Evolutionary conservation across 805 yeast genomes (phyloP), one percentile per base, ranked within the genome.

Genomic region (Komagataella ulmi): DNA sequence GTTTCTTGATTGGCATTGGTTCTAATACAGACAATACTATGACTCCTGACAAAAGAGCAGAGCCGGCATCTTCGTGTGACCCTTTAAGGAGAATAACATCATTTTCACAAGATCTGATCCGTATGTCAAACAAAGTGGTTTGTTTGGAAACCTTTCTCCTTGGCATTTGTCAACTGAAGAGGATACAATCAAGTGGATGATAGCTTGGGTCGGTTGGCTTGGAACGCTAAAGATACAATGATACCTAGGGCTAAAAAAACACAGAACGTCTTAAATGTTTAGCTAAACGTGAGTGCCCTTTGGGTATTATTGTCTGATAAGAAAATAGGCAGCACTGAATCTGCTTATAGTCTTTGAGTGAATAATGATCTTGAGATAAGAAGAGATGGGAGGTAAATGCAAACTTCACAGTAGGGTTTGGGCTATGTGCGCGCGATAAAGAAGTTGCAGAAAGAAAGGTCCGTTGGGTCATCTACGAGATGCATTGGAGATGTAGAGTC

Each of bases 71-170:
- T 43, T 75, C 73, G 5, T 84, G 80, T 1, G 83, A 61, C 1
- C 99, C 99, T 57, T 88, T 84, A 36, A 91, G 65, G 7, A 93
- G 77, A 3, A 91, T 66, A 7, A 90, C 91, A 60, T 88, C 93
- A 55, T 81, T 83, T 46, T 86, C 95, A 2, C 76, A 63, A 23
- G 88, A 79, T 50, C 79, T 74, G 44, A 88, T 65, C 51, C 95
- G 72, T 52, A 79, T 73, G 51, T 77, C 72, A 51, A 68, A 68
- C 36, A 68, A 56, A 1, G 68, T 64, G 2, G 69, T 62, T 50
- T 63, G 40, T n/a, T 30, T 30, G 40, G 40, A 30, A 10, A 30
- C 14, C 40, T 30, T 30, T 30, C 40, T 30, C 40, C 40, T 8
- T 30, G 40, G 40, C 40, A 30, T 30, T 30, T 30, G 6, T 30